Conservation (phyloP, 2,329 filamentous ascomycete species). For the Setomelanomma holmii region DNA sequence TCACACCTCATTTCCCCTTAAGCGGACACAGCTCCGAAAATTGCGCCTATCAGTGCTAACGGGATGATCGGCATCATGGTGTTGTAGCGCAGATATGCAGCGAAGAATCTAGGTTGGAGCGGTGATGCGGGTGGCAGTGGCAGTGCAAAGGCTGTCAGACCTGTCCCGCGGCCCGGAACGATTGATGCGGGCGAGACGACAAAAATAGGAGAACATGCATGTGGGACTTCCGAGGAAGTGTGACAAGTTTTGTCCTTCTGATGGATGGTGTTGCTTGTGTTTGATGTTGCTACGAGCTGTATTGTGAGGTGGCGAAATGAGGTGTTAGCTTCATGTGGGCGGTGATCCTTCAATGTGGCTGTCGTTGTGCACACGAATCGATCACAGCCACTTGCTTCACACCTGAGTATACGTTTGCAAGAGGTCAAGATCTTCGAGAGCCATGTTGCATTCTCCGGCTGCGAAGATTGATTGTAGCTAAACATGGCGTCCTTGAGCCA, state of each 20-base stretch:
- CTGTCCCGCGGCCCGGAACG: constrained; percentile 15
- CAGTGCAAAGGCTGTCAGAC: constrained; percentile 28
- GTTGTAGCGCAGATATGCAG: constrained; percentile 10
- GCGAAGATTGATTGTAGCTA: too few species aligned
- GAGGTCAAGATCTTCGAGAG: too few species aligned
- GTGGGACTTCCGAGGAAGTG: background rate
- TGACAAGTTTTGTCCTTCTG: background rate
- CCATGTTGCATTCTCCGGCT: too few species aligned
- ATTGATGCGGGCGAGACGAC: constrained; percentile 7
- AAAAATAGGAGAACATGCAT: constrained; percentile 20
- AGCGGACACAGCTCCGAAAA: background rate
- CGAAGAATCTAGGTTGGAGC: constrained; percentile 5
- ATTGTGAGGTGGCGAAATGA: background rate
- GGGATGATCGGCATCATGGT: constrained; percentile 17
- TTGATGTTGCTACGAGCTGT: background rate
- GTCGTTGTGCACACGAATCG: too few species aligned
- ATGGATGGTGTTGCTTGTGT: background rate
- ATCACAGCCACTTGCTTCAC: too few species aligned
- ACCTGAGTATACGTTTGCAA: too few species aligned
- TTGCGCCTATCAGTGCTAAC: constrained; percentile 1
- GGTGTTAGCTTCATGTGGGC: background rate
- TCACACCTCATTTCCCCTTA: background rate
- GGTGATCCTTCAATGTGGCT: background rate
- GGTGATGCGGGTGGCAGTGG: constrained; percentile 14
- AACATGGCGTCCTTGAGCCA: too few species aligned